Conservation (phyloP, 257 asterid species). For the Salvia rosmarinus region DNA sequence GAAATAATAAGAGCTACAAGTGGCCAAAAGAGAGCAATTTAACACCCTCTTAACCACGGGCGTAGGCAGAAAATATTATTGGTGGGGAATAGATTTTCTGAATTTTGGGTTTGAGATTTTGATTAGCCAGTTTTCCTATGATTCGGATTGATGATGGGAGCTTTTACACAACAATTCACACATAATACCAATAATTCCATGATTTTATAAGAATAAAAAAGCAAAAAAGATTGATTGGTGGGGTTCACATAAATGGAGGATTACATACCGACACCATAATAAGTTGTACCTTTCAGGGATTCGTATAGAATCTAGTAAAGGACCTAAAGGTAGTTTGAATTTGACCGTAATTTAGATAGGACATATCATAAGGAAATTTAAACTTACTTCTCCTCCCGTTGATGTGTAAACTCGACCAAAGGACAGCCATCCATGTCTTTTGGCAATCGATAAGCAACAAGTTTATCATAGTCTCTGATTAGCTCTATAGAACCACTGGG, state of each 20-base stretch:
- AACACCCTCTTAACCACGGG: not conserved
- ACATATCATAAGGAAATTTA: slow-evolving; percentile 19
- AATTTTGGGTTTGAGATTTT: no score
- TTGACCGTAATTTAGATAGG: slow-evolving; percentile 5
- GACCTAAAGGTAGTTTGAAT: not conserved
- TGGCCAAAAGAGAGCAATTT: not conserved
- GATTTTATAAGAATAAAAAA: no score
- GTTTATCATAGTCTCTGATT: slow-evolving; percentile 56
- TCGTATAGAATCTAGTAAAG: not conserved
- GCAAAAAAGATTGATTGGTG: no score
- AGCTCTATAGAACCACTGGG: slow-evolving; percentile 54
- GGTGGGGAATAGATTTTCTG: no score
- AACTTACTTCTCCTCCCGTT: slow-evolving; percentile 51
- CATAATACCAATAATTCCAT: no score
- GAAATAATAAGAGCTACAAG: slow-evolving; percentile 5
- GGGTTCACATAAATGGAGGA: not conserved
- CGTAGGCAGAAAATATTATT: no score
- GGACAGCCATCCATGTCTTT: slow-evolving; percentile 48
- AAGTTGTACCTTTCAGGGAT: slow-evolving; percentile 11
- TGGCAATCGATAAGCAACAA: slow-evolving; percentile 70
- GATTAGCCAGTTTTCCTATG: no score
- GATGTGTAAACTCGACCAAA: slow-evolving; percentile 57
- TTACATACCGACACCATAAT: slow-evolving; percentile 12
- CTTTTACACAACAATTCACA: no score
- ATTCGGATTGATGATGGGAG: no score